Base-by-base conservation (phyloP, 208 protist genomes). In the Angomonas deanei region DNA sequence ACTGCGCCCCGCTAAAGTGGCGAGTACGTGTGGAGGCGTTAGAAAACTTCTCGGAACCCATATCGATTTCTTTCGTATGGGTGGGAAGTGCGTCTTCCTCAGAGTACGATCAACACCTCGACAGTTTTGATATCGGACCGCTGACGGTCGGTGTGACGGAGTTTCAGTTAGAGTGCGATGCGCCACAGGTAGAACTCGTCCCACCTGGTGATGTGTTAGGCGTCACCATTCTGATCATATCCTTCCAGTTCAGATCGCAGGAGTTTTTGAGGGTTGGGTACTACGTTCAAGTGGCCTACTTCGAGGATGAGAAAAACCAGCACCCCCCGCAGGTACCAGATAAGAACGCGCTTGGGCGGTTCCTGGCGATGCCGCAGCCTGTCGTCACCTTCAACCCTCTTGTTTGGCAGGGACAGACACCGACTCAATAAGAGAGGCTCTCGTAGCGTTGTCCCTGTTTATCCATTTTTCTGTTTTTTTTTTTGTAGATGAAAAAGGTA, bases 201-300 rank as follows among this genome's bases (percentile, higher is more conserved):
- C 96, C 97, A 1, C 53, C 73, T 3, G 64, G 84, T 28, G 97
- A 99, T 59, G 64, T 99, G 13, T 66, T 99, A 5, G 97, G 95
- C 38, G 96, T 98, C 5, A 99, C 98, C 0, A 95, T 98, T 19
- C 69, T 99, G 19, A 73, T 99, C 34, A 91, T 99, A 26, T 96
- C 91, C 0, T 98, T 98, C 70, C 84, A 91, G 54, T 99, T 98
- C 69, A 72, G 80, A 11, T 75, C 84, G 0, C 79, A 98, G 61
- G 96, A 99, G 75, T 99, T 99, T 67, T 76, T 99, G 57, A 84
- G 97, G 5, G 95, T 99, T 1, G 97, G 97, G 6, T 99, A 98
- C 76, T 99, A 98, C 78, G 90, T 97, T n/a, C 97, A 95, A 62
- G 97, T 97, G 34, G 88, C 91, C 34, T 98, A 98, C 77, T 91